phyloP scores from a whole-genome alignment of 129 eudicot species.

The Escallonia rubra region DNA sequence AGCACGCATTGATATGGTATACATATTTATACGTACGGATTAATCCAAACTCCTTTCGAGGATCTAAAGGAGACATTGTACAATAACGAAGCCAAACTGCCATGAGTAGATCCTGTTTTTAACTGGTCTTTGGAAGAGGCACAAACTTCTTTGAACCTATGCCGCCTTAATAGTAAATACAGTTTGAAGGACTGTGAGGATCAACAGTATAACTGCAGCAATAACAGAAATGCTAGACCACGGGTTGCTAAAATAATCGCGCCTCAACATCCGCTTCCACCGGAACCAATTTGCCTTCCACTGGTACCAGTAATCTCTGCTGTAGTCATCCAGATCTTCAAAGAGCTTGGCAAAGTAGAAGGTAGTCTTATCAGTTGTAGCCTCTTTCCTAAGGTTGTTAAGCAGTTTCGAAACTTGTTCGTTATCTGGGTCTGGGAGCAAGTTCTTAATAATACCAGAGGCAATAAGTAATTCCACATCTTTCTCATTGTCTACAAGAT shows the following conservation, averaged over 20 bases:
- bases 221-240: conserved; percentile 16
- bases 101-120: too few species aligned
- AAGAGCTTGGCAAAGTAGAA: background rate
- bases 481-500: background rate
- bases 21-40: too few species aligned
- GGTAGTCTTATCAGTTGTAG: background rate
- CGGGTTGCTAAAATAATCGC: conserved; percentile 7
- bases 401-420: background rate
- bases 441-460: background rate
- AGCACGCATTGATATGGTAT: too few species aligned
- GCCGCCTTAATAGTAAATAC: background rate
- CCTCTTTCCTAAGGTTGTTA: conserved; percentile 3
- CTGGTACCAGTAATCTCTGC: conserved; percentile 7
- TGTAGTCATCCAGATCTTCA: conserved; percentile 1
- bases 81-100: too few species aligned
- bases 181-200: conserved; percentile 6
- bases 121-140: too few species aligned
- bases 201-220: conserved; percentile 1
- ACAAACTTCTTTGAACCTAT: background rate
- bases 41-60: too few species aligned
- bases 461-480: conserved; percentile 14
- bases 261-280: background rate
- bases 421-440: background rate
- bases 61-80: too few species aligned
- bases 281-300: conserved; percentile 2